Percentiles rank a stretch among this genome's conserved stretches.
phyloP scores from a whole-genome alignment of 2,329 filamentous ascomycete species.

The Fusarium stilboides region DNA sequence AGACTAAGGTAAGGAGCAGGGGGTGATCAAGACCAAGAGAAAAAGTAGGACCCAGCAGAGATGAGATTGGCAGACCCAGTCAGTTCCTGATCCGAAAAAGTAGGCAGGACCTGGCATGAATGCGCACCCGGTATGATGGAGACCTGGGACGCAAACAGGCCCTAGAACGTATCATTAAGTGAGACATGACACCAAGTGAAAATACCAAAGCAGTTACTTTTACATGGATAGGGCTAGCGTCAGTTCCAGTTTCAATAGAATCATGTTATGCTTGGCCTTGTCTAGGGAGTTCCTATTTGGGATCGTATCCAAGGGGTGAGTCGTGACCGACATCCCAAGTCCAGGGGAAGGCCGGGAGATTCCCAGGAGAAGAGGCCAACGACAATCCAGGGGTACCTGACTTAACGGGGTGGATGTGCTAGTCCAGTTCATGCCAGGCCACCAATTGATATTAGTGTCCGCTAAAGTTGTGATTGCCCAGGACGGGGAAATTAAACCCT shows the following conservation, averaged over 20 bases:
- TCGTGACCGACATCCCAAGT: constrained; percentile 3
- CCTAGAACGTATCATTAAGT: constrained; percentile 13
- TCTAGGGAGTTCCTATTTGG: constrained; percentile 20
- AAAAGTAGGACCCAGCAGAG: constrained; percentile 33
- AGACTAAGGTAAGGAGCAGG: constrained; percentile 32
- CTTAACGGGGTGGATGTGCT: not conserved
- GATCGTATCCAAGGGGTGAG: constrained; percentile 14
- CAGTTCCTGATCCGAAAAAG: constrained; percentile 23
- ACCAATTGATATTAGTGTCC: constrained; percentile 12
- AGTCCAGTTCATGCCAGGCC: constrained; percentile 10
- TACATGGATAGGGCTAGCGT: constrained; percentile 27
- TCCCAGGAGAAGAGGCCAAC: constrained; percentile 28
- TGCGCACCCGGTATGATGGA: constrained; percentile 29
- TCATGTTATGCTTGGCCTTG: constrained; percentile 18
- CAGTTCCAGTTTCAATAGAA: constrained; percentile 27
- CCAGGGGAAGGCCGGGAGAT: constrained; percentile 25
- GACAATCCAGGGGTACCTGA: constrained; percentile 30
- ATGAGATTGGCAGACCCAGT: constrained; percentile 39
- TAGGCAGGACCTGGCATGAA: constrained; percentile 12
- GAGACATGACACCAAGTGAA: constrained; percentile 25
- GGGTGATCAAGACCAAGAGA: constrained; percentile 20
- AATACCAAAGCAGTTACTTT: constrained; percentile 30
- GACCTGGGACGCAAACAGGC: constrained; percentile 36
- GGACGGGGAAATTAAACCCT: constrained; percentile 37
- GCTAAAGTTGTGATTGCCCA: constrained; percentile 19